Evolutionary conservation across 129 eudicot genomes (phyloP).

Genomic region (Centella asiatica): DNA sequence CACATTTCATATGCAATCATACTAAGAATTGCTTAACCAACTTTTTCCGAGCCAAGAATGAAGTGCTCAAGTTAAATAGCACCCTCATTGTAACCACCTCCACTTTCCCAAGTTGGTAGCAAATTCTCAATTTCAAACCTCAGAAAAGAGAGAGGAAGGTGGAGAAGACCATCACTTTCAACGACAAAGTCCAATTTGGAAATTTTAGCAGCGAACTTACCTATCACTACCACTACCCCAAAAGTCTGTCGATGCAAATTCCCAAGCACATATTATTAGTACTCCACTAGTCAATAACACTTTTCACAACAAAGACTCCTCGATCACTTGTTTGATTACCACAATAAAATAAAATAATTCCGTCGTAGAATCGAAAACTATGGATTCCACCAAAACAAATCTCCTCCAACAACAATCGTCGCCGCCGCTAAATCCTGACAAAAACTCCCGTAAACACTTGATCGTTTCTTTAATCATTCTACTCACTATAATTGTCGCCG

Average conservation of each 20-base stretch:
- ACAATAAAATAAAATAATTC: too few relatives aligned
- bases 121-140: neutral
- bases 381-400: neutral
- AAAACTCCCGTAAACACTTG: neutral
- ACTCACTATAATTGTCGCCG: neutral
- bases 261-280: too few relatives aligned
- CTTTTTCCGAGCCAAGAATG: too few relatives aligned
- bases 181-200: neutral
- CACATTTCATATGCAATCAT: too few relatives aligned
- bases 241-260: too few relatives aligned
- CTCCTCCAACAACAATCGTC: neutral
- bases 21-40: too few relatives aligned
- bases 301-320: too few relatives aligned
- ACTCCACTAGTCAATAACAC: neutral
- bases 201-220: neutral
- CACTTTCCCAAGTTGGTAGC: neutral
- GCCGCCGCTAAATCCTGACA: neutral
- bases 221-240: neutral
- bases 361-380: too few relatives aligned
- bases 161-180: neutral
- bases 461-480: slow-evolving; percentile 5
- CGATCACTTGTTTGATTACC: too few relatives aligned
- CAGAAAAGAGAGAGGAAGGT: neutral
- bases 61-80: too few relatives aligned
- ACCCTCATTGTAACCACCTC: neutral